Evolutionary conservation across 345 rosid species (phyloP).

Genomic region (Euphorbia peplus): DNA sequence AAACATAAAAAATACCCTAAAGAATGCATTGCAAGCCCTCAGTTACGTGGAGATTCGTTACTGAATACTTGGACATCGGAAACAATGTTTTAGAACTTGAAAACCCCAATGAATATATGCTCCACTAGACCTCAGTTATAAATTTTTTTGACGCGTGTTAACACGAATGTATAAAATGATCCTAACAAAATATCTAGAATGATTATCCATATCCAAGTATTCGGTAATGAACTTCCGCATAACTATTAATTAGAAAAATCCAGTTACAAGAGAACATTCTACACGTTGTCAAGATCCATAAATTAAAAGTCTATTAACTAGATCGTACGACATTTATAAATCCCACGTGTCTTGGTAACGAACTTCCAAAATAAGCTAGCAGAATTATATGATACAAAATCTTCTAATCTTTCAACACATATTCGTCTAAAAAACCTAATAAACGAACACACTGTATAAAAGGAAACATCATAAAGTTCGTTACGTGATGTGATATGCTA

Average conservation of each 20-base stretch:
- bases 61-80: no score
- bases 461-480: not conserved
- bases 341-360: not conserved
- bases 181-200: not conserved
- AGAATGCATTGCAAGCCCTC: no score
- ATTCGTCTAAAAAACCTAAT: conserved; percentile 6
- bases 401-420: not conserved
- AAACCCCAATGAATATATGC: conserved; percentile 7
- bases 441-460: not conserved
- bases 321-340: conserved; percentile 2
- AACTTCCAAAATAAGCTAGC: conserved; percentile 11
- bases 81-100: no score
- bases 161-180: not conserved
- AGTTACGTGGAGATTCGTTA: no score
- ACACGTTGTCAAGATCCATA: not conserved
- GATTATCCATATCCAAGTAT: conserved; percentile 3
- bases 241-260: not conserved
- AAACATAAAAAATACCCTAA: no score
- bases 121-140: conserved; percentile 7
- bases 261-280: not conserved
- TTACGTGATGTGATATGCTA: conserved; percentile 16
- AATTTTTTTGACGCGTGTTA: conserved; percentile 1
- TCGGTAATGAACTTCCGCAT: not conserved
- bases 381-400: not conserved
- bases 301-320: not conserved